These are phyloP conservation scores for Lagenidium sp. DNA, from an alignment of 352 stramenopile species.

Conservation along the genomic window DNA sequence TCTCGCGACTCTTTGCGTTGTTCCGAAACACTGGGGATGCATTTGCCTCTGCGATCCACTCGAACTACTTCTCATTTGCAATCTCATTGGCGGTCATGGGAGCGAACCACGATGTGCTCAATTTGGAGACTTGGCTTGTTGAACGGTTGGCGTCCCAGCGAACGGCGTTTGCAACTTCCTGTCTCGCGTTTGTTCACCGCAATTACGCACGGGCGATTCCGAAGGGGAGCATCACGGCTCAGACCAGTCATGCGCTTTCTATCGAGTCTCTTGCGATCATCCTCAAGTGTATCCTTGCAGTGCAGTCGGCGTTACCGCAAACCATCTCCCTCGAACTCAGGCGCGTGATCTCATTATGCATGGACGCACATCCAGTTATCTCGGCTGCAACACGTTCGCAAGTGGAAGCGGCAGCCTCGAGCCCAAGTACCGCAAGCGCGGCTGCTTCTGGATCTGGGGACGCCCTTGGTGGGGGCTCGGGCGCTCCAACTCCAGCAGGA, in stretches of 20 bases:
- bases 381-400: slow-evolving; percentile 45
- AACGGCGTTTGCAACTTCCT: slow-evolving; percentile 79
- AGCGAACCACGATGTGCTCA: slow-evolving; percentile 81
- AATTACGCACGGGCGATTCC: slow-evolving; percentile 77
- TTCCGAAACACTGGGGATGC: slow-evolving; percentile 80
- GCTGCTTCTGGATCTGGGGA: slow-evolving; percentile 7
- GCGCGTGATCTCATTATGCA: slow-evolving; percentile 71
- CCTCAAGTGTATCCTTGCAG: slow-evolving; percentile 74
- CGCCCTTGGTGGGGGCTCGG: slow-evolving; percentile 7
- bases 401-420: slow-evolving; percentile 15
- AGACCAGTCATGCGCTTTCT: slow-evolving; percentile 71
- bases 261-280: slow-evolving; percentile 80
- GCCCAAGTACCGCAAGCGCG: not conserved
- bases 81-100: slow-evolving; percentile 74
- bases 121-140: slow-evolving; percentile 74
- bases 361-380: slow-evolving; percentile 78
- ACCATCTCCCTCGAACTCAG: slow-evolving; percentile 75
- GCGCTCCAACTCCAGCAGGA: slow-evolving; percentile 19
- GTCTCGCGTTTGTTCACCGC: slow-evolving; percentile 77
- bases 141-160: slow-evolving; percentile 69
- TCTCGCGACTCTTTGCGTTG: slow-evolving; percentile 73
- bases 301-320: slow-evolving; percentile 56
- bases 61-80: slow-evolving; percentile 86
- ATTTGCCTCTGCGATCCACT: slow-evolving; percentile 75
- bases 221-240: slow-evolving; percentile 71